These are phyloP conservation scores for Haematococcus sp. DNA, from an alignment of 139 green algal species.

Conservation along the genomic window DNA sequence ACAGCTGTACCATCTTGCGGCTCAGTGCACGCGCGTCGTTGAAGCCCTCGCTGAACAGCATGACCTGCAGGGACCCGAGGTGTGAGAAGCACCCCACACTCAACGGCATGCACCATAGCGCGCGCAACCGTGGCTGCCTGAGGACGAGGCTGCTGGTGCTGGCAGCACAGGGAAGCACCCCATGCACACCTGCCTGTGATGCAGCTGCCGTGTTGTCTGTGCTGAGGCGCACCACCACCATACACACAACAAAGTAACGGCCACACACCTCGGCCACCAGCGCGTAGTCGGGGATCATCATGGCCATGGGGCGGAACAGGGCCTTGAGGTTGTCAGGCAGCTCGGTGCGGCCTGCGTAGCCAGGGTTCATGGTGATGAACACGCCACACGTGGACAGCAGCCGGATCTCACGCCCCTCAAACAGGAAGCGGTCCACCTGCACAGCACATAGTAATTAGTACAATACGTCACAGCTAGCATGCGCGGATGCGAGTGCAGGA, in stretches of 20 bases:
- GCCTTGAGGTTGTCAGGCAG: constrained; percentile 81
- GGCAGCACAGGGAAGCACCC: too few species aligned
- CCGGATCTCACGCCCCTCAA: constrained; percentile 65
- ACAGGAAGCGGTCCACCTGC: constrained; percentile 54
- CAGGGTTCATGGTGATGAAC: constrained; percentile 87
- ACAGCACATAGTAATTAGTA: background rate
- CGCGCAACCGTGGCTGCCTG: too few species aligned
- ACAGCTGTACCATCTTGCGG: constrained; percentile 81
- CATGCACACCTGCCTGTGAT: too few species aligned
- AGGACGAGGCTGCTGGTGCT: too few species aligned
- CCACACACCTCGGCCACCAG: constrained; percentile 65
- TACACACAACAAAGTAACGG: too few species aligned
- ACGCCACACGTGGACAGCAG: constrained; percentile 63
- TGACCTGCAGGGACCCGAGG: constrained; percentile 51
- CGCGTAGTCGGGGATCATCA: constrained; percentile 85
- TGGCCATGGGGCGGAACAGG: constrained; percentile 82
- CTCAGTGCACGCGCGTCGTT: constrained; percentile 55
- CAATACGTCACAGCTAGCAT: too few species aligned
- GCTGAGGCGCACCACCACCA: too few species aligned
- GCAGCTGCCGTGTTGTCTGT: too few species aligned
- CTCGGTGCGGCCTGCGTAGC: constrained; percentile 78
- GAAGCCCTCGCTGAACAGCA: constrained; percentile 82
- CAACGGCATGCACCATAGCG: too few species aligned
- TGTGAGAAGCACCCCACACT: too few species aligned
- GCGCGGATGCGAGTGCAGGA: too few species aligned